Evolutionary conservation across 805 yeast species (phyloP).

Genomic region (Cephaloascus albidus): DNA sequence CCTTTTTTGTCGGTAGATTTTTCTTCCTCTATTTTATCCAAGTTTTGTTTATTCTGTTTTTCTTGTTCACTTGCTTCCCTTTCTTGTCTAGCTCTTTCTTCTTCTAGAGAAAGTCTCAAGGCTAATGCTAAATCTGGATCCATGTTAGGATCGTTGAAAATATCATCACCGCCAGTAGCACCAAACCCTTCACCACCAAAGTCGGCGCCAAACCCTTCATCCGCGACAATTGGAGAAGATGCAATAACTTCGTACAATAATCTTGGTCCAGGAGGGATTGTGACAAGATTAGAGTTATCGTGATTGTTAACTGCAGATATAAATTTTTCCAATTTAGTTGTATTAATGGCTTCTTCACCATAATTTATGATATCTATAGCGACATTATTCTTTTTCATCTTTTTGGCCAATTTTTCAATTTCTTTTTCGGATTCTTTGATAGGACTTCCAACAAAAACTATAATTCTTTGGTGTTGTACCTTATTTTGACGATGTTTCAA

Average conservation of each 20-base stretch:
- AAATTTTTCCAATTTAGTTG: slow-evolving; percentile 72
- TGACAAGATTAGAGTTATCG: slow-evolving; percentile 73
- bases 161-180: slow-evolving; percentile 31
- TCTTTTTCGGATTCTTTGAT: slow-evolving; percentile 59
- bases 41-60: slow-evolving; percentile 18
- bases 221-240: slow-evolving; percentile 62
- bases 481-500: slow-evolving; percentile 94
- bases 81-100: slow-evolving; percentile 87
- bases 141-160: slow-evolving; percentile 78
- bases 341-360: slow-evolving; percentile 79
- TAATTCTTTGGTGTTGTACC: slow-evolving; percentile 82
- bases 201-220: slow-evolving; percentile 48
- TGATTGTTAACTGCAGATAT: slow-evolving; percentile 64
- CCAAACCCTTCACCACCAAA: slow-evolving; percentile 32
- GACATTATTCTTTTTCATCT: slow-evolving; percentile 85
- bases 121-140: slow-evolving; percentile 98
- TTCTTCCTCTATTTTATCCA: slow-evolving; percentile 11
- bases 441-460: slow-evolving; percentile 87
- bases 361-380: slow-evolving; percentile 86
- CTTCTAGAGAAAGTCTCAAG: slow-evolving; percentile 86
- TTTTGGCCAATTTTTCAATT: slow-evolving; percentile 77
- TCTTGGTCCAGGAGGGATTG: slow-evolving; percentile 83
- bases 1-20: slow-evolving; percentile 7
- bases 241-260: slow-evolving; percentile 75
- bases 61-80: slow-evolving; percentile 41